Conservation (phyloP, 495 filamentous ascomycete genomes). For the Neurospora sublineolata region DNA sequence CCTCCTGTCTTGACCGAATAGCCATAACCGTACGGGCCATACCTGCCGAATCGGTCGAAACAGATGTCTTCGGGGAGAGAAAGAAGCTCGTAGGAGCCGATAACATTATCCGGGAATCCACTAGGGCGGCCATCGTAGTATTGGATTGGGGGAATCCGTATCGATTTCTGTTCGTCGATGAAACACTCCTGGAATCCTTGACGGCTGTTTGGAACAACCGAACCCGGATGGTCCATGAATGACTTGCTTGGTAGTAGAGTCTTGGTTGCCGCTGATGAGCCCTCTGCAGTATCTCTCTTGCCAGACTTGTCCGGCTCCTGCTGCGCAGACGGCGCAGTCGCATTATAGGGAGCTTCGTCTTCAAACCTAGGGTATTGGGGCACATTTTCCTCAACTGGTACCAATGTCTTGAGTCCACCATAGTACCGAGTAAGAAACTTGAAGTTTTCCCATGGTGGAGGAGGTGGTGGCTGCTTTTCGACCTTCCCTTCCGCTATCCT, state of each 20-base stretch:
- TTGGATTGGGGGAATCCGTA: slow-evolving; percentile 55
- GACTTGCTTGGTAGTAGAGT: slow-evolving; percentile 60
- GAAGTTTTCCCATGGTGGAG: slow-evolving; percentile 73
- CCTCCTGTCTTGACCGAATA: slow-evolving; percentile 69
- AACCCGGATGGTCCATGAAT: slow-evolving; percentile 52
- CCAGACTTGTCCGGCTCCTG: not conserved
- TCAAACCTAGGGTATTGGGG: slow-evolving; percentile 64
- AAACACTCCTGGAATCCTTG: slow-evolving; percentile 58
- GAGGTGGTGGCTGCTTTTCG: slow-evolving; percentile 34
- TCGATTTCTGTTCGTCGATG: slow-evolving; percentile 48
- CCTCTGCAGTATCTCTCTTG: slow-evolving; percentile 33
- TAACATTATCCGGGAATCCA: slow-evolving; percentile 70
- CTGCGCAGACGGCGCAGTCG: slow-evolving; percentile 16
- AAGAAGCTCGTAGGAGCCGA: slow-evolving; percentile 72
- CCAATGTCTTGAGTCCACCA: slow-evolving; percentile 62
- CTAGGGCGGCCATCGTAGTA: slow-evolving; percentile 61
- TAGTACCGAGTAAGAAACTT: slow-evolving; percentile 74
- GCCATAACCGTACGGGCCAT: slow-evolving; percentile 83
- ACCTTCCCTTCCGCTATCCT: slow-evolving; percentile 46
- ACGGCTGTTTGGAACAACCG: slow-evolving; percentile 38
- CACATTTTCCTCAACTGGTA: slow-evolving; percentile 46
- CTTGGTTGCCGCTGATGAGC: slow-evolving; percentile 59
- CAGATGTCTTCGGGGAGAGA: slow-evolving; percentile 79
- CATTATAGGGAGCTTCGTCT: slow-evolving; percentile 33
- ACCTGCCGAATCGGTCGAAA: slow-evolving; percentile 82